Base-by-base conservation (phyloP, 2,329 filamentous ascomycete species). In the Trichoderma sp. region DNA sequence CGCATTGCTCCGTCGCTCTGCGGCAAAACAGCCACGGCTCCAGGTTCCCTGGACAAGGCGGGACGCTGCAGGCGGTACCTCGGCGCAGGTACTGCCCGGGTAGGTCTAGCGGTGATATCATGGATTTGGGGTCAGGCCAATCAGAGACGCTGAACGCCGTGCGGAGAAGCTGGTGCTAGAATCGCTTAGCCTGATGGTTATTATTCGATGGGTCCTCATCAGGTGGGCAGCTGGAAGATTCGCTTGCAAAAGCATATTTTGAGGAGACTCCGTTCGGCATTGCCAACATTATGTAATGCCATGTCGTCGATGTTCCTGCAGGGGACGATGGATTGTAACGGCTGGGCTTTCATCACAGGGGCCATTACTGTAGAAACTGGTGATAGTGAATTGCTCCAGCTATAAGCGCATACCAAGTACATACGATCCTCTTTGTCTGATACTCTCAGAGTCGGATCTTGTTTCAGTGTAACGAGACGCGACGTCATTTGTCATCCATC, bases 401-500 rank as follows among this genome's bases (percentile, higher is more conserved):
- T 24, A 24, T 24, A 24, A 24, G 21, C 21, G 21, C 21, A 24
- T 24, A n/a, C n/a, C n/a, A n/a, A n/a, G n/a, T n/a, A 24, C 21
- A 24, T 24, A 7, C 28, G 7, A 34, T 10, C 9, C 30, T 10
- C 30, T 10, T 10, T 34, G 30, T 34, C 30, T 34, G 9, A 1
- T 34, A 34, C 28, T 24, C 5, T 30, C 7, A 7, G 30, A 34
- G 59, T 52, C 59, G 48, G 48, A n/a, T 19, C 12, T 19, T 45
- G 59, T 24, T 26, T 39, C 59, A 34, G 50, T 63, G 48, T 45
- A 47, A 63, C 59, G 50, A 52, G 41, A 47, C 41, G 59, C 59
- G 59, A 63, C 59, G 59, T 63, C 59, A 63, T 55, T 47, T 47
- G 59, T 55, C 59, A 63, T 63, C 41, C 59, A 39, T 26, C 39